Percentiles rank a stretch among this genome's conserved stretches.
These are phyloP conservation scores for Penicillium digitatum DNA, from an alignment of 2,329 filamentous ascomycete species.

Conservation along the genomic window DNA sequence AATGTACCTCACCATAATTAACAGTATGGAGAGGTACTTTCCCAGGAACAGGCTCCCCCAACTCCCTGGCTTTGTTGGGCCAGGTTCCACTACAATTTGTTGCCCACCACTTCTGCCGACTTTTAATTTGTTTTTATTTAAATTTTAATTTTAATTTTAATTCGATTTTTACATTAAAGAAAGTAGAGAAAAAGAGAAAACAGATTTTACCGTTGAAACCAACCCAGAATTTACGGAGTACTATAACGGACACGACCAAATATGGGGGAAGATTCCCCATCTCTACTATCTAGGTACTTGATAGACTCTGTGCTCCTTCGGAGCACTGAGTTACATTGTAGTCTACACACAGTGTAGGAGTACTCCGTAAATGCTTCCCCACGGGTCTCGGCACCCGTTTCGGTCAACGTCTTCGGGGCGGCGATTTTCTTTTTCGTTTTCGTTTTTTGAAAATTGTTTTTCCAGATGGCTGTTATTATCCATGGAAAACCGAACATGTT, in stretches of 20 bases:
- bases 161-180: neutral
- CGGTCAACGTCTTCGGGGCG: neutral
- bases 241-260: neutral
- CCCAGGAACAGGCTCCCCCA: constrained; percentile 17
- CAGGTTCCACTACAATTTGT: constrained; percentile 17
- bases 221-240: neutral
- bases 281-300: neutral
- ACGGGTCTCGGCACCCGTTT: neutral
- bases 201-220: neutral
- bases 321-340: neutral
- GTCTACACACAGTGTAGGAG: too few species aligned
- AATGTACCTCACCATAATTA: constrained; percentile 13
- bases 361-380: neutral
- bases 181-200: neutral
- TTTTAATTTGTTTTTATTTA: neutral
- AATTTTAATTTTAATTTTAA: neutral
- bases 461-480: too few species aligned
- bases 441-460: too few species aligned
- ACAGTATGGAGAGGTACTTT: constrained; percentile 15
- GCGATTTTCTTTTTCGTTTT: neutral
- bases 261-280: neutral
- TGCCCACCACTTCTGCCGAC: constrained; percentile 1
- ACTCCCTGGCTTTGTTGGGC: constrained; percentile 29
- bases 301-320: neutral
- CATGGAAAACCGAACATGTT: too few species aligned